These are phyloP conservation scores for Chrysoporthe cubensis DNA, from an alignment of 2,329 filamentous ascomycete genomes.

Conservation along the genomic window DNA sequence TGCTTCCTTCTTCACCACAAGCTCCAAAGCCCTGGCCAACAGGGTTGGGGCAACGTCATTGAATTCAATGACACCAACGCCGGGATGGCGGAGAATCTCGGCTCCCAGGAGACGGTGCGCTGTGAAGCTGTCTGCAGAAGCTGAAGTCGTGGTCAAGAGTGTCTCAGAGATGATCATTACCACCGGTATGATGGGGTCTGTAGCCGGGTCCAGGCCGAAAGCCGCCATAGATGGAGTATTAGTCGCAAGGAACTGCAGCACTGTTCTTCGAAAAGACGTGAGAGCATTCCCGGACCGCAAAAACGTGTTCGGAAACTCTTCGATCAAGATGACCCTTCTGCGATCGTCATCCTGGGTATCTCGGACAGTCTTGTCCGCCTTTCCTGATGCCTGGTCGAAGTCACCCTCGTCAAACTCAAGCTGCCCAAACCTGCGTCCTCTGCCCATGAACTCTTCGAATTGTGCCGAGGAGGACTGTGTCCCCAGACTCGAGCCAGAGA, in stretches of 20 bases:
- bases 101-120: constrained; percentile 87
- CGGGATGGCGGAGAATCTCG: constrained; percentile 80
- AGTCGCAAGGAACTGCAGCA: constrained; percentile 75
- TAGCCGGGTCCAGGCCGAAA: constrained; percentile 47
- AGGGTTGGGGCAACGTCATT: constrained; percentile 89
- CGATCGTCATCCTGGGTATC: constrained; percentile 15
- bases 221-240: constrained; percentile 61
- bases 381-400: constrained; percentile 34
- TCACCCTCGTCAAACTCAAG: constrained; percentile 52
- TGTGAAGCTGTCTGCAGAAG: constrained; percentile 88
- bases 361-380: constrained; percentile 21
- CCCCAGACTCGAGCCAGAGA: constrained; percentile 59
- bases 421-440: constrained; percentile 78
- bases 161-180: constrained; percentile 93
- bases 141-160: constrained; percentile 80
- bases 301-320: constrained; percentile 82
- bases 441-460: constrained; percentile 89
- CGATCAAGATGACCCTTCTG: constrained; percentile 70
- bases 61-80: constrained; percentile 83
- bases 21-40: constrained; percentile 80
- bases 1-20: constrained; percentile 84
- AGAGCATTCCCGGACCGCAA: constrained; percentile 66
- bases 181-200: constrained; percentile 67
- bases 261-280: constrained; percentile 72
- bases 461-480: constrained; percentile 74